Base-by-base conservation (phyloP, 225 moss, liverwort and hornwort genomes). In the Polytrichum formosum region DNA sequence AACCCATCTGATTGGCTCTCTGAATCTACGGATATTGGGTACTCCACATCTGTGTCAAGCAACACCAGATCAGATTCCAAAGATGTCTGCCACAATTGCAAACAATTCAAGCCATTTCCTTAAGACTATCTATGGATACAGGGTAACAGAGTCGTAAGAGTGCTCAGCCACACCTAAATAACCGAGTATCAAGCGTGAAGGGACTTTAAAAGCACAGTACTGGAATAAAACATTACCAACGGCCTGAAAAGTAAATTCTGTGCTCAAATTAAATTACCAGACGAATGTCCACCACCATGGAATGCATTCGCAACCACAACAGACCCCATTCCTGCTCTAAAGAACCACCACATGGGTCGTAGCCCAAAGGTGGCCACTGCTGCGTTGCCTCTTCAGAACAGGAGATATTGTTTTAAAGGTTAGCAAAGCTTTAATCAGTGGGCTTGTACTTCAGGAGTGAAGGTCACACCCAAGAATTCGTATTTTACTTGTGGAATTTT, bases 1-100 rank as follows among this genome's bases (percentile, higher is more conserved):
- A 67, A 61, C 28, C 56, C n/a, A 56, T 18, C 55, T 65, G 20
- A 66, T 56, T 73, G 55, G 70, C 64, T 77, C 2, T 74, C 67
- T 5, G 25, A 56, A 26, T 64, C 66, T 30, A 27, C 67, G 26
- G 63, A 69, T 27, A 35, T 66, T 62, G 37, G 35, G 53, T 72
- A 55, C 46, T 73, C 26, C 26, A 25, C 33, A 35, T 73, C 73
- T 74, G 73, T 26, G 17, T 56, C 76, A 76, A 46, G 46, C 46
- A 46, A 46, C 29, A 18, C 20, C 16, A 59, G 21, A 22, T 20
- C 70, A 20, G 58, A 30, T 70, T 30, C 26, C 20, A 7, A 20
- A 13, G 59, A 31, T 16, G 53, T 20, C 55, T 28, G 56, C 26
- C 17, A 13, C 31, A 70, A 56, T 31, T 70, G 59, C 26, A 23